Conservation (phyloP, 768 basidiomycete genomes). For the Suillus occidentalis region DNA sequence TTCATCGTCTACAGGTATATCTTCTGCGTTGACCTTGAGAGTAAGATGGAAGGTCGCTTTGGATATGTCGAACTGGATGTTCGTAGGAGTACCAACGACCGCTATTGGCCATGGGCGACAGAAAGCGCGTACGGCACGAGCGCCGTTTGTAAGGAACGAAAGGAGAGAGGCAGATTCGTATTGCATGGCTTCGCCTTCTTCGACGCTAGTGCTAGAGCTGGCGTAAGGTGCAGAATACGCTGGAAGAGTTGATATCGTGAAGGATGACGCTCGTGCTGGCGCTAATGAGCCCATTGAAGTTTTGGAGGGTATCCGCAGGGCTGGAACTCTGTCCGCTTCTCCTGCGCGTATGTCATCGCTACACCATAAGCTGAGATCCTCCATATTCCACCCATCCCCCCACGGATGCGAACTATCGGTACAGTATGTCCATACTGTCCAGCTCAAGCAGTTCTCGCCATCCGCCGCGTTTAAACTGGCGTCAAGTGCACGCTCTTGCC, state of each 20-base stretch:
- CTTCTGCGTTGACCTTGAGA: slow-evolving; percentile 61
- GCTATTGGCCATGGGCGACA: slow-evolving; percentile 79
- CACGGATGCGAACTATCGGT: slow-evolving; percentile 80
- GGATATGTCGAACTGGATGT: slow-evolving; percentile 74
- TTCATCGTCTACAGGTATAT: slow-evolving; percentile 35
- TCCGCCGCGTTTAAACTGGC: slow-evolving; percentile 80
- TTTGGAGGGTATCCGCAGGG: background rate
- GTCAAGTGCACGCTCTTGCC: slow-evolving; percentile 84
- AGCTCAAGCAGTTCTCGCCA: slow-evolving; percentile 72
- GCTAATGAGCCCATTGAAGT: slow-evolving; percentile 5
- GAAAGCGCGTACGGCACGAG: slow-evolving; percentile 83
- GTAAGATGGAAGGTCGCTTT: slow-evolving; percentile 70
- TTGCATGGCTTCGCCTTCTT: background rate
- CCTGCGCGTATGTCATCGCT: slow-evolving; percentile 57
- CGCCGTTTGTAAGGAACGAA: slow-evolving; percentile 80
- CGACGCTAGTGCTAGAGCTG: background rate
- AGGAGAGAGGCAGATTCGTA: slow-evolving; percentile 17
- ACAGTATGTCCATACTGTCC: slow-evolving; percentile 89
- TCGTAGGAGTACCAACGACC: slow-evolving; percentile 63
- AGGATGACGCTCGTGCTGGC: slow-evolving; percentile 17
- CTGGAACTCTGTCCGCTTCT: background rate
- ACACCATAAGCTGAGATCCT: slow-evolving; percentile 91
- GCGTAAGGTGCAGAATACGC: slow-evolving; percentile 19
- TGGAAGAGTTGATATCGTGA: slow-evolving; percentile 22
- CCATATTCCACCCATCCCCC: slow-evolving; percentile 97